Evolutionary conservation across 1,139 yeast species (phyloP).

Genomic region (Yamadazyma triangularis): DNA sequence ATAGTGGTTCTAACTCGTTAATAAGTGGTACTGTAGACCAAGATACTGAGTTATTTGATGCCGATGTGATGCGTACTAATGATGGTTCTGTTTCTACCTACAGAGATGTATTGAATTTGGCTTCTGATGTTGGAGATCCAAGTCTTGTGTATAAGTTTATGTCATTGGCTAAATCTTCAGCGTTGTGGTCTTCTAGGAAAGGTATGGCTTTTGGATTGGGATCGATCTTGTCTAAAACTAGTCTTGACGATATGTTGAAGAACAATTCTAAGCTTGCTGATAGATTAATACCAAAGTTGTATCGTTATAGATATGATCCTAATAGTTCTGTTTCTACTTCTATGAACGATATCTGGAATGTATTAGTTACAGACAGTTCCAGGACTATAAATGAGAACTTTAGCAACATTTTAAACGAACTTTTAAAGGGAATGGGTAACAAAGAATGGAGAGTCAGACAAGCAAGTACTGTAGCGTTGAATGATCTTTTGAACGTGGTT

Average conservation of each 20-base stretch:
- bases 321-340: constrained; percentile 67
- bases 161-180: constrained; percentile 85
- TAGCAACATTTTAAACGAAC: constrained; percentile 57
- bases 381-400: constrained; percentile 52
- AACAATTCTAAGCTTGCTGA: constrained; percentile 52
- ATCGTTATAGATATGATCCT: constrained; percentile 84
- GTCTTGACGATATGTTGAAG: constrained; percentile 59
- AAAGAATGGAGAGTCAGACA: constrained; percentile 94
- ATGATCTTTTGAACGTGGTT: constrained; percentile 63
- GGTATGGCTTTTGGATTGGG: constrained; percentile 95
- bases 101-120: constrained; percentile 76
- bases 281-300: constrained; percentile 75
- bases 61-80: constrained; percentile 72
- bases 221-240: constrained; percentile 73
- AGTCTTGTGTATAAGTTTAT: constrained; percentile 89
- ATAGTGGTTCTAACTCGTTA: constrained; percentile 45
- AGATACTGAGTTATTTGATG: constrained; percentile 83
- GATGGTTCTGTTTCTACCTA: constrained; percentile 88
- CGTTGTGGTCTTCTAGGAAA: constrained; percentile 88
- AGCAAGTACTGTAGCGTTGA: constrained; percentile 74
- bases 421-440: constrained; percentile 67
- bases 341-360: constrained; percentile 87
- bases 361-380: constrained; percentile 60
- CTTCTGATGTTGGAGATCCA: constrained; percentile 95
- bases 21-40: constrained; percentile 68